These are phyloP conservation scores for Euphrasia arctica DNA, from an alignment of 305 asterid species.

Conservation along the genomic window DNA sequence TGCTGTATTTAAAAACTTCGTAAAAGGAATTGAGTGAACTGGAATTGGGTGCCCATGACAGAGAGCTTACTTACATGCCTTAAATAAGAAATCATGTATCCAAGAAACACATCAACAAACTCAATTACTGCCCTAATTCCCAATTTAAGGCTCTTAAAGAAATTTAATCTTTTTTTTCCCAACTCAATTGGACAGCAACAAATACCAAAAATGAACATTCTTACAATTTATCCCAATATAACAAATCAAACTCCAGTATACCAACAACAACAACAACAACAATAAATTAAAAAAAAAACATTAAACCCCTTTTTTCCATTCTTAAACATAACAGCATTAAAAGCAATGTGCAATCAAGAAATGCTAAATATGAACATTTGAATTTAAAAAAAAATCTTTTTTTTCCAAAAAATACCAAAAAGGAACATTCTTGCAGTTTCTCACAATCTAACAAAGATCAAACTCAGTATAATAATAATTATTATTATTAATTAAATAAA, in stretches of 20 bases:
- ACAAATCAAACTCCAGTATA: not conserved
- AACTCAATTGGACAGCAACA: conserved; percentile 1
- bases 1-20: too few species aligned
- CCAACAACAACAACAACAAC: not conserved
- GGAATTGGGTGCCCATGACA: too few species aligned
- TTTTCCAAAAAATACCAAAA: not conserved
- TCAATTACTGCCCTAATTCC: conserved; percentile 11
- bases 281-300: not conserved
- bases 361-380: too few species aligned
- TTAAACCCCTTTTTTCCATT: too few species aligned
- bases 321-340: too few species aligned
- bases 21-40: too few species aligned
- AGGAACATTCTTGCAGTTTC: not conserved
- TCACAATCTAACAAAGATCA: conserved; percentile 14
- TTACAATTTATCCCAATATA: conserved; percentile 9
- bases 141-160: conserved; percentile 8
- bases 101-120: not conserved
- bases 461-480: not conserved
- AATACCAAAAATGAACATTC: not conserved
- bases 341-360: too few species aligned
- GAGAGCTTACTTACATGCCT: conserved; percentile 1
- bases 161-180: not conserved
- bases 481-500: not conserved
- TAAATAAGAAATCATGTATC: not conserved
- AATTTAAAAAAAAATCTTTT: not conserved